phyloP scores from a whole-genome alignment of 2,329 filamentous ascomycete species.

The Huntiella moniliformis region DNA sequence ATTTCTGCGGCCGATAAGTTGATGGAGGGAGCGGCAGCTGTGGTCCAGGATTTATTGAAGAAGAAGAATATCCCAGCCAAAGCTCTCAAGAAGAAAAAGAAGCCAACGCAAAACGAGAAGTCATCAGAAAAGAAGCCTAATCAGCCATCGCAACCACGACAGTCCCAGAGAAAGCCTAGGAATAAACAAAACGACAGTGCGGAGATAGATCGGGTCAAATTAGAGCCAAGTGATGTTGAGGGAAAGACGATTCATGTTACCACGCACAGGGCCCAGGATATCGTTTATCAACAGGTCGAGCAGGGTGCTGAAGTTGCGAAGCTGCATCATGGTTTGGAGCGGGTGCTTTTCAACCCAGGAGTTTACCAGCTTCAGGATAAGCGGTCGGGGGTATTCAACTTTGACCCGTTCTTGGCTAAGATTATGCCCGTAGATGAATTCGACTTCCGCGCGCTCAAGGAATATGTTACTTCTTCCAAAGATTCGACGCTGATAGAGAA shows the following conservation, averaged over 20 bases:
- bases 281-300: slow-evolving; percentile 18
- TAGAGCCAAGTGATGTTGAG: background rate
- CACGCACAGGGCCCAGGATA: slow-evolving; percentile 15
- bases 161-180: background rate
- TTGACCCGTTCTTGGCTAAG: slow-evolving; percentile 79
- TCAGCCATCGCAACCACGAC: background rate
- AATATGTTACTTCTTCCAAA: slow-evolving; percentile 81
- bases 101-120: background rate
- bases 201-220: background rate
- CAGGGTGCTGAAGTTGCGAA: slow-evolving; percentile 29
- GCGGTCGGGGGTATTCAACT: slow-evolving; percentile 79
- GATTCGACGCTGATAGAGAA: slow-evolving; percentile 54
- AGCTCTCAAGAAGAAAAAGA: slow-evolving; percentile 10
- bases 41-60: slow-evolving; percentile 9
- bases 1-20: slow-evolving; percentile 2
- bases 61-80: slow-evolving; percentile 10
- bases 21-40: slow-evolving; percentile 10
- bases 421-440: slow-evolving; percentile 93
- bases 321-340: slow-evolving; percentile 58
- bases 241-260: slow-evolving; percentile 15
- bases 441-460: slow-evolving; percentile 69
- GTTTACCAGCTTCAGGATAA: slow-evolving; percentile 85
- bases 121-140: background rate
- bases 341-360: slow-evolving; percentile 88
- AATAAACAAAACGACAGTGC: background rate